Percentiles rank a stretch among this genome's conserved stretches.
phyloP scores from a whole-genome alignment of 805 yeast genomes.

The Deakozyma indianensis region DNA sequence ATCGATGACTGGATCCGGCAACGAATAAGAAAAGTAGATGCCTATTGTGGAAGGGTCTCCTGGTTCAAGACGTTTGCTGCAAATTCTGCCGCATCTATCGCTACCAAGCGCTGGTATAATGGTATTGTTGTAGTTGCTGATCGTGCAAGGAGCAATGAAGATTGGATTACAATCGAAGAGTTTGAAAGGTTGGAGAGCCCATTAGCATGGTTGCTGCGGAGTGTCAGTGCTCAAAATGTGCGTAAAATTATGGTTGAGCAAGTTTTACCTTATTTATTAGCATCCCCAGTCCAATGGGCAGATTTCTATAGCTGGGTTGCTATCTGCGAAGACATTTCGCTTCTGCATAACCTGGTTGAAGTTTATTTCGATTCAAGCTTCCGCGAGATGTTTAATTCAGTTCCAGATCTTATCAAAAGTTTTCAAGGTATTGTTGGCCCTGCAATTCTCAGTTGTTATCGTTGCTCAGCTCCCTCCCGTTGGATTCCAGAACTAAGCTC shows the following conservation, averaged over 20 bases:
- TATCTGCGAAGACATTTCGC: background rate
- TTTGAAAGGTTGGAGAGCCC: background rate
- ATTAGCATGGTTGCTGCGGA: background rate
- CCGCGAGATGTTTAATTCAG: background rate
- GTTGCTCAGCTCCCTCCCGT: background rate
- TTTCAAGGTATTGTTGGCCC: background rate
- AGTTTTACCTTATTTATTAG: background rate
- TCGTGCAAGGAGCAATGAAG: background rate
- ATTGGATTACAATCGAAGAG: background rate
- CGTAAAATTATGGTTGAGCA: background rate
- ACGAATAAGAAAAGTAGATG: background rate
- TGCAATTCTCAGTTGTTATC: background rate
- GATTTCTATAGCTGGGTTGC: background rate
- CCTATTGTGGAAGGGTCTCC: background rate
- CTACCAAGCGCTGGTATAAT: background rate
- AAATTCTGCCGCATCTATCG: background rate
- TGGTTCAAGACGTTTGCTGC: slow-evolving; percentile 1
- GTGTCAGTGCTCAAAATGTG: background rate
- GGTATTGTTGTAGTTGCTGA: background rate
- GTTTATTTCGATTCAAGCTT: background rate
- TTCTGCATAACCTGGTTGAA: background rate
- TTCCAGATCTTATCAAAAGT: background rate
- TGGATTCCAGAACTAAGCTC: background rate
- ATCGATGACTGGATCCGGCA: background rate
- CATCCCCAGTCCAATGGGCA: background rate